Evolutionary conservation across 805 yeast genomes (phyloP).

Genomic region (Wickerhamomyces xylosicus): DNA sequence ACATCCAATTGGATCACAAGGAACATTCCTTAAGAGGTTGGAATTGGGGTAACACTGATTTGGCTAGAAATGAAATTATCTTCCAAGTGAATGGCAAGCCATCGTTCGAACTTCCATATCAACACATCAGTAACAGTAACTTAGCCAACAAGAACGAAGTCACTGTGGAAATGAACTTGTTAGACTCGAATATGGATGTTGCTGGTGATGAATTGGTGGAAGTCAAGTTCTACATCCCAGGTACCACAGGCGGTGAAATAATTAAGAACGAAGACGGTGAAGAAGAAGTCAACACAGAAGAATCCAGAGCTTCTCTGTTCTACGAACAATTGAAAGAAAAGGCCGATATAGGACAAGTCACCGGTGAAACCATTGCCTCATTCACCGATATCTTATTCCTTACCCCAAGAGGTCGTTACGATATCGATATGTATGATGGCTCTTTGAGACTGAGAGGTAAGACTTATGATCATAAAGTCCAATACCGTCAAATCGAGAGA

Average conservation of each 20-base stretch:
- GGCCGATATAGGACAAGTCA: slow-evolving; percentile 89
- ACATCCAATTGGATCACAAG: slow-evolving; percentile 61
- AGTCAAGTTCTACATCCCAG: slow-evolving; percentile 88
- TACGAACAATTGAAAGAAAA: slow-evolving; percentile 86
- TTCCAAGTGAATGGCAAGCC: slow-evolving; percentile 85
- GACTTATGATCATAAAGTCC: slow-evolving; percentile 94
- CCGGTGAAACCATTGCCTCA: slow-evolving; percentile 92
- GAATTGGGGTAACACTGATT: slow-evolving; percentile 96
- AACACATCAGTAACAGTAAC: slow-evolving; percentile 72
- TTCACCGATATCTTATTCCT: slow-evolving; percentile 85
- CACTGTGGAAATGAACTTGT: slow-evolving; percentile 71
- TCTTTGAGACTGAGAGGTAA: slow-evolving; percentile 91
- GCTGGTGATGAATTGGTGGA: slow-evolving; percentile 97
- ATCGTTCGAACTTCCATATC: slow-evolving; percentile 82
- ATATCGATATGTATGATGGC: slow-evolving; percentile 83
- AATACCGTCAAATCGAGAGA: slow-evolving; percentile 81
- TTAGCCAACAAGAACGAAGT: slow-evolving; percentile 90
- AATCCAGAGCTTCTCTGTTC: slow-evolving; percentile 72
- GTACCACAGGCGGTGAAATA: slow-evolving; percentile 43
- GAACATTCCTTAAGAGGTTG: slow-evolving; percentile 96
- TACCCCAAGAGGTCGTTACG: slow-evolving; percentile 98
- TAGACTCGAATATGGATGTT: slow-evolving; percentile 38
- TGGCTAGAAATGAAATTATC: slow-evolving; percentile 84
- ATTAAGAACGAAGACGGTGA: slow-evolving; percentile 22
- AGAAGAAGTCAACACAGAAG: slow-evolving; percentile 28